Evolutionary conservation across 106 monocot species (phyloP), one percentile per base, ranked within the genome.

Genomic region (Apostasia ramifera): DNA sequence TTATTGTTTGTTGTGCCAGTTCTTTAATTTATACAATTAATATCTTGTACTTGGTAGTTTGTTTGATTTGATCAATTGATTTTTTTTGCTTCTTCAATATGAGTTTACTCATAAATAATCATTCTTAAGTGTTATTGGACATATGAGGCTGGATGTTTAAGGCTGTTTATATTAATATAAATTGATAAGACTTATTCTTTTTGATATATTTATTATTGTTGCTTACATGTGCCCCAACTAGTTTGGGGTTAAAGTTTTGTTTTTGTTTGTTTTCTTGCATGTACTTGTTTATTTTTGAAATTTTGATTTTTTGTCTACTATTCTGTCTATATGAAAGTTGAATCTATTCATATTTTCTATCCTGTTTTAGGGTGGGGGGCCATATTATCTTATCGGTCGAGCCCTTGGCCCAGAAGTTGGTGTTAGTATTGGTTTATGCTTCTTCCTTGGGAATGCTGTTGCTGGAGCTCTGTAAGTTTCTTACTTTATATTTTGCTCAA

Each of bases 401-500:
- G 95, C 95, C 55, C 86, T 97, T 77, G 95, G 95, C 73, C 95
- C 95, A 64, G 95, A 97, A 87, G 95, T 97, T 87, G 95, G 95
- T 48, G 92, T 97, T 61, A 97, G 95, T 63, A 97, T 97, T 71
- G 95, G 95, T 40, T 79, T 97, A 56, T 97, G 95, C 66, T 97
- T 97, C 57, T 92, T 97, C 50, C 89, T 97, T 72, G 95, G 95
- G 58, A 97, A 97, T 85, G 95, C 95, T 67, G 92, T 97, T 81
- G 95, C 95, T 72, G 95, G 95, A 73, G 73, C 95, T 67, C 86
- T 97, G 95, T 97, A 82, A 84, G 89, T 81, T 63, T 79, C 44
- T 49, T 8, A 55, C 3, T n/a, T n/a, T 0, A 10, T 9, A 5
- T 37, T 55, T 61, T 52, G 26, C 41, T 42, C 26, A 63, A 52